Evolutionary conservation across 1,284 basidiomycete genomes (phyloP).

Genomic region (Leccinum pallidistipes): DNA sequence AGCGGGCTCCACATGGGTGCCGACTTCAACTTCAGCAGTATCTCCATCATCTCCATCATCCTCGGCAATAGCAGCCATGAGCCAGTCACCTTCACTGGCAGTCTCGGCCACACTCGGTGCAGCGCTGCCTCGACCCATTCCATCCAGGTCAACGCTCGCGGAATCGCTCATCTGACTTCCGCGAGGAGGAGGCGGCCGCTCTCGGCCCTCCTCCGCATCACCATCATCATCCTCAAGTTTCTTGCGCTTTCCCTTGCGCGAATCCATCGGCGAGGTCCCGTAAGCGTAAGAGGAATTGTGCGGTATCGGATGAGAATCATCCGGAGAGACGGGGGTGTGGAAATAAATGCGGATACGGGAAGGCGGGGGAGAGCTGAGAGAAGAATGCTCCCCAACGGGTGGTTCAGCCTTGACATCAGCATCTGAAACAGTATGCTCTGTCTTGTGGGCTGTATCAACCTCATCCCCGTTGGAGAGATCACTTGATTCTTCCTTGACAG

Average conservation of each 20-base stretch:
- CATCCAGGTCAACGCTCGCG: constrained; percentile 42
- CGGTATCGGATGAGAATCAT: constrained; percentile 76
- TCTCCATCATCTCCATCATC: constrained; percentile 46
- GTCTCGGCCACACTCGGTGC: constrained; percentile 65
- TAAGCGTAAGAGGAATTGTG: constrained; percentile 49
- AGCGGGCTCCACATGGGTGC: constrained; percentile 25
- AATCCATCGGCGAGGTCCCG: constrained; percentile 51
- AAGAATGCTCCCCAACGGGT: constrained; percentile 30
- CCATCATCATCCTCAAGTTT: constrained; percentile 82
- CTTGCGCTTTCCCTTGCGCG: constrained; percentile 78
- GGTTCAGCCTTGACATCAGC: constrained; percentile 33
- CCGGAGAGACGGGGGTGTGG: constrained; percentile 78
- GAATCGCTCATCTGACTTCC: constrained; percentile 40
- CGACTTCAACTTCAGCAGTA: constrained; percentile 39
- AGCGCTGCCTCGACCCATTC: constrained; percentile 60
- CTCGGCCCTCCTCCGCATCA: constrained; percentile 68
- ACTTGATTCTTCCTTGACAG: constrained; percentile 43
- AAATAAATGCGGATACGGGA: constrained; percentile 85
- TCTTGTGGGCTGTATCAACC: constrained; percentile 27
- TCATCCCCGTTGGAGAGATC: constrained; percentile 34
- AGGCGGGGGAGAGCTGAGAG: constrained; percentile 41
- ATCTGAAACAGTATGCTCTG: constrained; percentile 28
- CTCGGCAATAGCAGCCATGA: constrained; percentile 79
- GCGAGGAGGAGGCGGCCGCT: constrained; percentile 58
- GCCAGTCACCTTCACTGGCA: constrained; percentile 75